Evolutionary conservation across 257 asterid genomes (phyloP).

Genomic region (Craterostigma plantagineum): DNA sequence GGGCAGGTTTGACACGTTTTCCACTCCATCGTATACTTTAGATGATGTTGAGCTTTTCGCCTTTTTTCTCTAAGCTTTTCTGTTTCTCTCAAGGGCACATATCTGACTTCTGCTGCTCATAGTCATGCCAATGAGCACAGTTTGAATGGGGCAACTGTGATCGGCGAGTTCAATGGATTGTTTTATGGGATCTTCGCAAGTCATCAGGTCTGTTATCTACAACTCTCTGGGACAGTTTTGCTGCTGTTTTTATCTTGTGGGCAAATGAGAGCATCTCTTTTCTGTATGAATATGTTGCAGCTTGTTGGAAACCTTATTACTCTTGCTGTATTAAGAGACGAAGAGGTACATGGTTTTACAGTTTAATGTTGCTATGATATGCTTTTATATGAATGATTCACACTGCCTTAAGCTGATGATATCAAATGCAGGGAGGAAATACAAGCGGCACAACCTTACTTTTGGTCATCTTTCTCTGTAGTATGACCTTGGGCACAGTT

Average conservation of each 20-base stretch:
- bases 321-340: slow-evolving; percentile 58
- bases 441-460: slow-evolving; percentile 73
- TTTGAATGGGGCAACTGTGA: slow-evolving; percentile 56
- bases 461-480: slow-evolving; percentile 49
- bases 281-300: slow-evolving; percentile 29
- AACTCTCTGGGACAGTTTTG: slow-evolving; percentile 1
- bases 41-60: not conserved
- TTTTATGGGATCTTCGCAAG: slow-evolving; percentile 82
- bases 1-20: slow-evolving; percentile 41
- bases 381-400: not conserved
- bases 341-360: slow-evolving; percentile 30
- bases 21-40: slow-evolving; percentile 1
- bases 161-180: slow-evolving; percentile 70
- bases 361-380: too few species aligned
- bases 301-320: slow-evolving; percentile 78
- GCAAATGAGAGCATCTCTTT: not conserved
- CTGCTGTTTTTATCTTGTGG: slow-evolving; percentile 4
- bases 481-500: slow-evolving; percentile 58
- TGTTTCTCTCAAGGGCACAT: slow-evolving; percentile 47
- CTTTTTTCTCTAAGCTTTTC: slow-evolving; percentile 5
- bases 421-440: slow-evolving; percentile 56
- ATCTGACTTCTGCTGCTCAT: slow-evolving; percentile 67
- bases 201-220: slow-evolving; percentile 48
- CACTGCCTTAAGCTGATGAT: not conserved
- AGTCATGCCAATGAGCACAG: slow-evolving; percentile 46